Evolutionary conservation across 495 filamentous ascomycete species (phyloP), one percentile per base, ranked within the genome.

Genomic region (Podospora bellae-mahoneyi): DNA sequence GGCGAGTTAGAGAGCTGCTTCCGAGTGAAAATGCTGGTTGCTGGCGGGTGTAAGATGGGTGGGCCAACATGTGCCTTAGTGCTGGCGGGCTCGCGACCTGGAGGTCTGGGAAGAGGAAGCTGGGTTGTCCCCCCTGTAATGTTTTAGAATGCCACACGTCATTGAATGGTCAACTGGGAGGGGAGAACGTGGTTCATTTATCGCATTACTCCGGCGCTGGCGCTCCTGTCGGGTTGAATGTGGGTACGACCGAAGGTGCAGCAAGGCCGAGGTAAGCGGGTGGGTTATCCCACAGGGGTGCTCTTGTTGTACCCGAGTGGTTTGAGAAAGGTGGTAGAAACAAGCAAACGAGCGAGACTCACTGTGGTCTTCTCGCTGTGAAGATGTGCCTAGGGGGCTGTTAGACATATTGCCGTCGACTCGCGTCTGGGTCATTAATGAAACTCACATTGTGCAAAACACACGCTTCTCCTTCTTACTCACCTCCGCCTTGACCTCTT

Each of bases 361-460:
- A 71, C 62, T 66, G 65, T 44, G 67, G 73, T 60, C 67, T 73
- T 64, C 74, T 72, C 19, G 73, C 76, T 20, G 71, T 76, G 69
- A 73, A 76, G 30, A 76, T 67, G 64, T 78, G 76, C 34, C 74
- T 78, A 57, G 34, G 18, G 26, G 26, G 32, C 44, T 15, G 73
- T 74, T 48, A 71, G 69, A 68, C 18, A 20, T 5, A 53, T 19
- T 48, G 53, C 44, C 23, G 16, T 63, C 57, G 62, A 70, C 57
- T 76, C 78, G 69, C 71, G 74, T 57, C 62, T 67, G 60, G 61
- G 23, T 44, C 3, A 39, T 18, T 44, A 3, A 16, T 18, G 64
- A 58, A 63, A 85, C 89, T 83, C 79, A 91, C 88, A 97, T 76
- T 59, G 90, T 89, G 71, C 91, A 92, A 69, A 77, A 84, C 20